Evolutionary conservation across 2,329 filamentous ascomycete genomes (phyloP), one percentile per base, ranked within the genome.

Genomic region (Pyrenochaeta sp.): DNA sequence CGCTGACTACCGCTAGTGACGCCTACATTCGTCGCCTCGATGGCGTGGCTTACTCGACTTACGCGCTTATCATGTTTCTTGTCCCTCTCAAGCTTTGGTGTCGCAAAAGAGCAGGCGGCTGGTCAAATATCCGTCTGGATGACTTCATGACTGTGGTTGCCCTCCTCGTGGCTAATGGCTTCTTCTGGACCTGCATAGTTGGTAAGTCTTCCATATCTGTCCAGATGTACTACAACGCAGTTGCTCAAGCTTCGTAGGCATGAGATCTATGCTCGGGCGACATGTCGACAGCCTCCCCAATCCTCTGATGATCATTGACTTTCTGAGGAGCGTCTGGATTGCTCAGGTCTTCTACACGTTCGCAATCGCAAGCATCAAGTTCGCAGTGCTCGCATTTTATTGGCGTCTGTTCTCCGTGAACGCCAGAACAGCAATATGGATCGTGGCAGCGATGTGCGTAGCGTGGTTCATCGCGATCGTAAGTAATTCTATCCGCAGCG

Each of bases 51-150:
- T 58, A 56, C 27, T 56, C 66, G 9, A 71, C 68, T 9, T 71
- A 70, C 30, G 48, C 58, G 19, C 42, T 71, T 15, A 54, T 67
- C 27, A 70, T 68, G 62, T 9, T 67, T 5, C 43, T 71, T 5
- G 68, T 71, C 7, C 68, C 68, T 13, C 46, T 70, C 24, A 71
- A 69, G 34, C 49, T 71, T 6, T 71, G 57, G 54, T 70, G 68
- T 39, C 52, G 67, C 13, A 65, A 62, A 52, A 50, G 56, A 15
- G 32, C 62, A 3, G 66, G 68, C 24, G 67, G 68, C 8, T 69
- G 67, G 67, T 32, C 34, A 12, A 71, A 69, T 30, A 54, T 71
- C 15, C 50, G 62, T 5, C 49, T 61, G 43, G 68, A 71, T 25
- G 68, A 71, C 48, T 58, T 50, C 40, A 48, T 67, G 34, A 55